These are phyloP conservation scores for Fusarium sambucinum DNA, from an alignment of 2,329 filamentous ascomycete genomes.

Conservation along the genomic window DNA sequence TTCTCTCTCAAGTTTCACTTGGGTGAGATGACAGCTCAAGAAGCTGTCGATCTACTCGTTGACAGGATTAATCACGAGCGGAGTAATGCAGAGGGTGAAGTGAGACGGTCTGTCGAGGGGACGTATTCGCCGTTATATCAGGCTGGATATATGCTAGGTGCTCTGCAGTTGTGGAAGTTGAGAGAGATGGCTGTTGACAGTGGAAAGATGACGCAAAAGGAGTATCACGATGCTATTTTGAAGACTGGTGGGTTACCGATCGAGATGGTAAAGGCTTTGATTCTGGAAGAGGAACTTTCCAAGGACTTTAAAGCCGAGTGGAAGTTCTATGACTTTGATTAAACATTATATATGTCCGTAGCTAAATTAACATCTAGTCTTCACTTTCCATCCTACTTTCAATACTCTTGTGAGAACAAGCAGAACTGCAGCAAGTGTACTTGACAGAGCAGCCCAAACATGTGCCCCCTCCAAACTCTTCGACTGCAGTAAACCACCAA, in stretches of 20 bases:
- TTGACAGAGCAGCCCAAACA: slow-evolving; percentile 52
- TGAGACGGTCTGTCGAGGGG: slow-evolving; percentile 30
- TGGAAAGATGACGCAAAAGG: slow-evolving; percentile 26
- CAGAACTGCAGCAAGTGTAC: slow-evolving; percentile 45
- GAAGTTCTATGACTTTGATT: slow-evolving; percentile 40
- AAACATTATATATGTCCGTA: background rate
- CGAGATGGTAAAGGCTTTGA: slow-evolving; percentile 36
- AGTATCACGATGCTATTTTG: slow-evolving; percentile 33
- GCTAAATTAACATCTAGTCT: slow-evolving; percentile 32
- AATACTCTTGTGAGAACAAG: slow-evolving; percentile 28
- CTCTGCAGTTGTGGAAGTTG: slow-evolving; percentile 31
- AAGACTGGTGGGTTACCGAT: slow-evolving; percentile 32
- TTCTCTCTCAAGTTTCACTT: slow-evolving; percentile 33
- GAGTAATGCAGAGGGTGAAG: slow-evolving; percentile 35
- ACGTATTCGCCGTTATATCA: slow-evolving; percentile 35
- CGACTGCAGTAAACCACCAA: slow-evolving; percentile 51
- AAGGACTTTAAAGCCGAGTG: slow-evolving; percentile 28
- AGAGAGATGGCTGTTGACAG: slow-evolving; percentile 27
- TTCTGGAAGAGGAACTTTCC: slow-evolving; percentile 18
- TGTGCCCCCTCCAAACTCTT: slow-evolving; percentile 48
- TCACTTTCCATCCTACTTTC: slow-evolving; percentile 38
- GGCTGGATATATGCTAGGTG: slow-evolving; percentile 35
- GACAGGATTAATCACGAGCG: slow-evolving; percentile 25
- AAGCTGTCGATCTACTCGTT: slow-evolving; percentile 28
- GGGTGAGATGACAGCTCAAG: slow-evolving; percentile 35